A percentile compares a stretch with the other conserved stretches of the same genome.
Evolutionary conservation across 1,139 yeast species (phyloP).

Genomic region (Candida dubliniensis): DNA sequence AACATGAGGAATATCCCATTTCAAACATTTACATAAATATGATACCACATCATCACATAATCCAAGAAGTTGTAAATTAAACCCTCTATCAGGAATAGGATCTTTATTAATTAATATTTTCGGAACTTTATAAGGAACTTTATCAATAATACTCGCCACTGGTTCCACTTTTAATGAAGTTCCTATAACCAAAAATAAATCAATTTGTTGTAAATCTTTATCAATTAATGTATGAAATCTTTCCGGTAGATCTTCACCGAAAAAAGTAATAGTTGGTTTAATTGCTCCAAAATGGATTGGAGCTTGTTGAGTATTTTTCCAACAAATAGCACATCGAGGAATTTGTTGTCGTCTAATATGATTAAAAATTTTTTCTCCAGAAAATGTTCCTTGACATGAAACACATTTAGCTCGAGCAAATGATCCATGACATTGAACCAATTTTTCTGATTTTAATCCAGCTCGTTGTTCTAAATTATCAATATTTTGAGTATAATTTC

Average conservation of each 20-base stretch:
- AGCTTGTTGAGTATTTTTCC: slow-evolving; percentile 39
- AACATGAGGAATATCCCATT: slow-evolving; percentile 66
- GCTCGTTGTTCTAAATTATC: slow-evolving; percentile 85
- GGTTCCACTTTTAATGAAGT: slow-evolving; percentile 93
- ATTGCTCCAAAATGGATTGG: slow-evolving; percentile 67
- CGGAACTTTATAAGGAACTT: slow-evolving; percentile 67
- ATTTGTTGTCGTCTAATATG: slow-evolving; percentile 60
- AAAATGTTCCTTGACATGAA: slow-evolving; percentile 66
- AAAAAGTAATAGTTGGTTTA: slow-evolving; percentile 92
- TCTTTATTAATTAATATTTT: slow-evolving; percentile 81
- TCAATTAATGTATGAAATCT: slow-evolving; percentile 61
- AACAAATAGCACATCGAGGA: slow-evolving; percentile 74
- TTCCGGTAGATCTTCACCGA: slow-evolving; percentile 84
- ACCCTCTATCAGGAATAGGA: slow-evolving; percentile 73
- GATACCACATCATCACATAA: slow-evolving; percentile 86
- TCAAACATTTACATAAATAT: slow-evolving; percentile 52
- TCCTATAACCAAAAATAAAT: slow-evolving; percentile 79
- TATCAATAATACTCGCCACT: slow-evolving; percentile 79
- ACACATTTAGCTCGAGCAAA: slow-evolving; percentile 87
- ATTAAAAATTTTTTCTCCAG: slow-evolving; percentile 65
- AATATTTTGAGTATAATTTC: slow-evolving; percentile 91
- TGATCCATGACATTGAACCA: slow-evolving; percentile 93
- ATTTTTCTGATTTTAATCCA: slow-evolving; percentile 64
- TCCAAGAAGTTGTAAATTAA: slow-evolving; percentile 78
- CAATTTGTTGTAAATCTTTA: slow-evolving; percentile 63